Conservation (phyloP, 306 rosid genomes). For the Dryas drummondii region DNA sequence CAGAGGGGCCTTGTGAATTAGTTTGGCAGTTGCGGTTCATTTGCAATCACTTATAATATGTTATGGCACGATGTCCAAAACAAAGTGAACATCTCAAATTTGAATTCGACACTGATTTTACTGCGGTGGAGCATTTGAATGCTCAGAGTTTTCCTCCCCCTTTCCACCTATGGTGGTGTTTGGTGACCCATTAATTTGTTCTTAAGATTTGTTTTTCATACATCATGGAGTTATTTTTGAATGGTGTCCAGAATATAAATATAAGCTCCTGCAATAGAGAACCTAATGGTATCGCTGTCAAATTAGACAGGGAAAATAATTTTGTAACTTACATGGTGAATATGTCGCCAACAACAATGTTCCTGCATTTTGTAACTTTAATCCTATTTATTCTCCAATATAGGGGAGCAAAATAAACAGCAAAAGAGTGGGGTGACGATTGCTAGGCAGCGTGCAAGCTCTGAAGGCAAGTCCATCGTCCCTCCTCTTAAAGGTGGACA, state of each 20-base stretch:
- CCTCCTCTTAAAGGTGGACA: too few species aligned
- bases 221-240: neutral
- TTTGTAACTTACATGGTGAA: neutral
- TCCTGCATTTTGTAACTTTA: too few species aligned
- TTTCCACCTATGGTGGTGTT: neutral
- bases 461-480: too few species aligned
- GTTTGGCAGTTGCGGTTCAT: conserved; percentile 19
- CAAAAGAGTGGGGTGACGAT: too few species aligned
- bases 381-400: too few species aligned
- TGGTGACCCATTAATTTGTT: neutral
- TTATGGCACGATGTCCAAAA: conserved; percentile 13
- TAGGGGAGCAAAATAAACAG: too few species aligned
- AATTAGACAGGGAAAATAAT: neutral
- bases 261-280: neutral
- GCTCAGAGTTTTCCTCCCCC: neutral
- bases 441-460: too few species aligned
- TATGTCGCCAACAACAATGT: neutral
- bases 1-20: conserved; percentile 81
- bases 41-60: neutral
- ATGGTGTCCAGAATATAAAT: neutral
- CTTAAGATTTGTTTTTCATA: neutral
- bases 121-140: conserved; percentile 13
- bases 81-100: neutral
- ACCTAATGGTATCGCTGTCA: too few species aligned
- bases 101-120: neutral